Evolutionary conservation across 192 early-diverging fungal species (phyloP).

Genomic region (Entomortierella beljakovae): DNA sequence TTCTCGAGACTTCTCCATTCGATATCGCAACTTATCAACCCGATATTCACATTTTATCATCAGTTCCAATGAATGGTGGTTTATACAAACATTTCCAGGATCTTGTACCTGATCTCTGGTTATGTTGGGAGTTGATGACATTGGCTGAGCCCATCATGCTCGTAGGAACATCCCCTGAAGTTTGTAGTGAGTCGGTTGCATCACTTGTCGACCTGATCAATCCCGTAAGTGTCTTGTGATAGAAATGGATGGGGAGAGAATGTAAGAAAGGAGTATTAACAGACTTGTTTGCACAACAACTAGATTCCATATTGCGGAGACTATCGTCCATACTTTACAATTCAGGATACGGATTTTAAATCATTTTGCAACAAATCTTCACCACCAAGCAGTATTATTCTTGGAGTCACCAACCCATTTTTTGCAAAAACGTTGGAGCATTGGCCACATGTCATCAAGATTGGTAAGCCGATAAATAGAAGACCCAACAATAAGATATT

Average conservation of each 20-base stretch:
- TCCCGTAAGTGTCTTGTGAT: slow-evolving; percentile 67
- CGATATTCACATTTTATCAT: slow-evolving; percentile 79
- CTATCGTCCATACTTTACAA: slow-evolving; percentile 96
- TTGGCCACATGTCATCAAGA: slow-evolving; percentile 90
- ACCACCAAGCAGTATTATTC: slow-evolving; percentile 82
- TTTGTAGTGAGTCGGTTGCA: slow-evolving; percentile 87
- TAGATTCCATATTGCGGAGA: slow-evolving; percentile 96
- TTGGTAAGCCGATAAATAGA: slow-evolving; percentile 49
- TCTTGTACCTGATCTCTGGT: slow-evolving; percentile 86
- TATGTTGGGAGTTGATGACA: slow-evolving; percentile 95
- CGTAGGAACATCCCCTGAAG: slow-evolving; percentile 85
- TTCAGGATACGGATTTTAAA: slow-evolving; percentile 94
- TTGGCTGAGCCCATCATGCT: slow-evolving; percentile 92
- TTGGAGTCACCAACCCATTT: slow-evolving; percentile 96
- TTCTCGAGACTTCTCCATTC: slow-evolving; percentile 78
- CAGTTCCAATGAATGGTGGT: slow-evolving; percentile 66
- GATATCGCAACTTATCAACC: slow-evolving; percentile 74
- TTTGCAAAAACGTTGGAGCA: slow-evolving; percentile 90
- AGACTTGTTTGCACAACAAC: neutral
- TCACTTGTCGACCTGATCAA: slow-evolving; percentile 92
- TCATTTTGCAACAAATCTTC: slow-evolving; percentile 69
- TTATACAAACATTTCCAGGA: slow-evolving; percentile 84
- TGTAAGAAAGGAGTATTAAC: no score
- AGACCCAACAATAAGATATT: slow-evolving; percentile 35
- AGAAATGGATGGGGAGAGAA: no score